A percentile compares a stretch with the other conserved stretches of the same genome.
Evolutionary conservation across 2,329 filamentous ascomycete species (phyloP).

Genomic region (Diaporthe capsici): DNA sequence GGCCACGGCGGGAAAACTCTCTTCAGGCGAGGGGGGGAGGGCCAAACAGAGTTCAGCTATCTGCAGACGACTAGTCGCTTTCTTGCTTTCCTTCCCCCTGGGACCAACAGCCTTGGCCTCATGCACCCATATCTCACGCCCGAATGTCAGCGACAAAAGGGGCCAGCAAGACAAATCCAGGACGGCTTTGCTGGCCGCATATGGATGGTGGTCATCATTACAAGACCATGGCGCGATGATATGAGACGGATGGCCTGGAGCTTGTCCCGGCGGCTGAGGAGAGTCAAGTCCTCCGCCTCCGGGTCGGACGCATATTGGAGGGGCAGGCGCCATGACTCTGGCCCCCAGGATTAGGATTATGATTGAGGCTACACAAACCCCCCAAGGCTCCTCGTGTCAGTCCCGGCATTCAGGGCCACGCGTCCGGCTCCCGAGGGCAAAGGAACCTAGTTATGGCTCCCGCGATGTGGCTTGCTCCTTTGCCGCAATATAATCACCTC

Average conservation of each 20-base stretch:
- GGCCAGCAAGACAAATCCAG: background rate
- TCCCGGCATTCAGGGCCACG: slow-evolving; percentile 28
- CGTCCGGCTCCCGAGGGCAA: background rate
- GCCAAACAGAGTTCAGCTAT: background rate
- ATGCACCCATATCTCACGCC: background rate
- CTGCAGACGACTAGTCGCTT: slow-evolving; percentile 14
- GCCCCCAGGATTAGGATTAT: background rate
- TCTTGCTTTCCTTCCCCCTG: background rate
- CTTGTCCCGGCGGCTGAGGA: slow-evolving; percentile 17
- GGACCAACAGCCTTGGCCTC: slow-evolving; percentile 9
- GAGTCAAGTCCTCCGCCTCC: background rate
- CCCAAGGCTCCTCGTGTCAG: no score
- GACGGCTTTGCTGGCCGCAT: background rate
- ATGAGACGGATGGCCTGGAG: background rate
- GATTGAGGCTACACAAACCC: background rate
- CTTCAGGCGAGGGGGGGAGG: background rate
- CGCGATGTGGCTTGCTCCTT: slow-evolving; percentile 16
- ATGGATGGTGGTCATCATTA: background rate
- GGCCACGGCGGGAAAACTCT: background rate
- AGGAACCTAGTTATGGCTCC: slow-evolving; percentile 28
- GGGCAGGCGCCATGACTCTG: slow-evolving; percentile 13
- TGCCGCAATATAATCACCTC: slow-evolving; percentile 9
- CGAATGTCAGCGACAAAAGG: background rate
- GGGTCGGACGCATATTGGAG: background rate
- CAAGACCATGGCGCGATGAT: slow-evolving; percentile 7